Percentiles rank a stretch among this genome's conserved stretches.
Conservation (phyloP, 495 filamentous ascomycete species). For the Annulohypoxylon nitens region DNA sequence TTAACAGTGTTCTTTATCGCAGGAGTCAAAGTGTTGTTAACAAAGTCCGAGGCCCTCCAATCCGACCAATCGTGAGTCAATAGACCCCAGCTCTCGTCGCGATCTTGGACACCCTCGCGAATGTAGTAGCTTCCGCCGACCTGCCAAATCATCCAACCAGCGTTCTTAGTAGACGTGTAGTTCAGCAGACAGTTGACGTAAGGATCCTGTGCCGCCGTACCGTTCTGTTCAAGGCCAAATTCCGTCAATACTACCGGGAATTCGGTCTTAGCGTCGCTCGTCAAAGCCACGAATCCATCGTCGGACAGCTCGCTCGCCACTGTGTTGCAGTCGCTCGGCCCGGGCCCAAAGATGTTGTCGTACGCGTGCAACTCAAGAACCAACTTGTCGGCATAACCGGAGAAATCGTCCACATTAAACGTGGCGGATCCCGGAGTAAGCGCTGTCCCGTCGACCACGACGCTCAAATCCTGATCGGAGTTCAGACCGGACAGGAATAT, state of each 20-base stretch:
- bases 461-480: slow-evolving; percentile 63
- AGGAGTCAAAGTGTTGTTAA: slow-evolving; percentile 49
- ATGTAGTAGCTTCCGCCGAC: slow-evolving; percentile 69
- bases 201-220: slow-evolving; percentile 53
- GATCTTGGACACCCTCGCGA: slow-evolving; percentile 61
- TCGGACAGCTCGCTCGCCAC: slow-evolving; percentile 62
- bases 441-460: slow-evolving; percentile 59
- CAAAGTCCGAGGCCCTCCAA: slow-evolving; percentile 55
- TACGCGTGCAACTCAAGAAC: slow-evolving; percentile 74
- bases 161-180: slow-evolving; percentile 60
- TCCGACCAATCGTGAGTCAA: slow-evolving; percentile 58
- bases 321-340: slow-evolving; percentile 60
- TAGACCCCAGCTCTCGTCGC: slow-evolving; percentile 64
- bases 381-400: slow-evolving; percentile 61
- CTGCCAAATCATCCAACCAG: slow-evolving; percentile 71
- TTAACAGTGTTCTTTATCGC: slow-evolving; percentile 50
- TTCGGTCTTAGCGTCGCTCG: slow-evolving; percentile 59
- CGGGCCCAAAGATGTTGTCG: slow-evolving; percentile 58
- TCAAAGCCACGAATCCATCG: slow-evolving; percentile 68
- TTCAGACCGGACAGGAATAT: slow-evolving; percentile 70
- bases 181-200: slow-evolving; percentile 63
- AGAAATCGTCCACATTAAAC: slow-evolving; percentile 62
- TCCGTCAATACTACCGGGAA: slow-evolving; percentile 65
- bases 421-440: slow-evolving; percentile 56
- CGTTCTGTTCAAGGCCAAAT: slow-evolving; percentile 61